These are phyloP conservation scores for Tetracladium maxilliforme DNA, from an alignment of 2,329 filamentous ascomycete species.

Conservation along the genomic window DNA sequence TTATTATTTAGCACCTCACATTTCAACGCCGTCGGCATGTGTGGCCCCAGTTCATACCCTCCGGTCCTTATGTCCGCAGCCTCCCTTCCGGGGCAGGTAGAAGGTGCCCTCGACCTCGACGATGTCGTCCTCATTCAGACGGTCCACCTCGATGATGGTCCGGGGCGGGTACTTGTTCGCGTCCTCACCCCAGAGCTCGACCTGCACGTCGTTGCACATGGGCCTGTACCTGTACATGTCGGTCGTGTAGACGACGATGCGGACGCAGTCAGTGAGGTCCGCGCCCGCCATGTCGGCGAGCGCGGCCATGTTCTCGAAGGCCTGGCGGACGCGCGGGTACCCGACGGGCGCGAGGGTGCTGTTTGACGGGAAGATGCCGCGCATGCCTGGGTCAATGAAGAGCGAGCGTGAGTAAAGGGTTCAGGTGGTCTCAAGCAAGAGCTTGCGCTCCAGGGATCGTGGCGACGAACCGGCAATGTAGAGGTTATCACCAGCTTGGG, in stretches of 20 bases:
- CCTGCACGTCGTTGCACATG: slow-evolving; percentile 15
- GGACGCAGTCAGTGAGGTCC: slow-evolving; percentile 9
- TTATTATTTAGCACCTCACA: no score
- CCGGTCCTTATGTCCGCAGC: no score
- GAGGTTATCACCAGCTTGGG: no score
- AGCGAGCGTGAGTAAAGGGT: no score
- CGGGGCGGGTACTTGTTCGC: slow-evolving; percentile 13
- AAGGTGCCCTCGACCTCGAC: slow-evolving; percentile 17
- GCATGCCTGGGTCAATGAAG: slow-evolving; percentile 14
- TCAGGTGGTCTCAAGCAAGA: no score
- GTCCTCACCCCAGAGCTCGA: slow-evolving; percentile 15
- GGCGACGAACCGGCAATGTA: slow-evolving; percentile 10
- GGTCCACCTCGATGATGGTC: slow-evolving; percentile 16
- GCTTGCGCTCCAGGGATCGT: background rate
- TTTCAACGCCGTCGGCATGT: no score
- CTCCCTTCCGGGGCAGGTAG: no score
- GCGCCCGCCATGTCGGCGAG: slow-evolving; percentile 14
- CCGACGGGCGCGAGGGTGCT: slow-evolving; percentile 14
- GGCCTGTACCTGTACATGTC: slow-evolving; percentile 18
- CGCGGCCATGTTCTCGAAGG: slow-evolving; percentile 15
- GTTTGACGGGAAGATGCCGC: slow-evolving; percentile 15
- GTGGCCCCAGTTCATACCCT: no score
- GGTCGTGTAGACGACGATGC: slow-evolving; percentile 15
- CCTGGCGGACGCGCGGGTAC: slow-evolving; percentile 13
- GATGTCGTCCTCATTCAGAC: slow-evolving; percentile 17